phyloP scores from a whole-genome alignment of 2,329 filamentous ascomycete genomes.

The Alternaria conjuncta region DNA sequence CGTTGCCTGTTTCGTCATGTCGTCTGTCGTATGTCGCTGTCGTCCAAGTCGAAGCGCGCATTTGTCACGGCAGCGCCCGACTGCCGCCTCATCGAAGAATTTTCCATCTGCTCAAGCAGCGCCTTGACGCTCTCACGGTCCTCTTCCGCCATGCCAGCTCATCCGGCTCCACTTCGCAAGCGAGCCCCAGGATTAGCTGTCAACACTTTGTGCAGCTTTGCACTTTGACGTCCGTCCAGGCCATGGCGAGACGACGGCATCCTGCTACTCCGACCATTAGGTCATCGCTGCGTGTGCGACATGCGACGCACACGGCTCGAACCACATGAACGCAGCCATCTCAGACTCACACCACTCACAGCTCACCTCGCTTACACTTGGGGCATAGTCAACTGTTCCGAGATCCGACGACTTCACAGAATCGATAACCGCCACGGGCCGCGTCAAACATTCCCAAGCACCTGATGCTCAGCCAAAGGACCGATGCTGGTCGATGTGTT shows the following conservation, averaged over 20 bases:
- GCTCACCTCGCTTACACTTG: constrained; percentile 6
- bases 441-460: constrained; percentile 1
- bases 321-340: constrained; percentile 18
- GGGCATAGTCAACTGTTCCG: constrained; percentile 8
- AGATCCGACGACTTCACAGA: constrained; percentile 10
- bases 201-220: constrained; percentile 2
- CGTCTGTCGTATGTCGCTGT: not conserved
- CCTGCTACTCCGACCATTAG: constrained; percentile 22
- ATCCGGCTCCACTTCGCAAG: constrained; percentile 23
- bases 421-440: constrained; percentile 13
- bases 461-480: not conserved
- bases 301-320: constrained; percentile 16
- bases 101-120: not conserved
- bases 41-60: constrained; percentile 2
- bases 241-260: constrained; percentile 21
- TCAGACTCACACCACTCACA: constrained; percentile 34
- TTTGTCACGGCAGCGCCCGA: constrained; percentile 3
- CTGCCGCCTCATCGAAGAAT: constrained; percentile 5
- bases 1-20: constrained; percentile 1
- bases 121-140: constrained; percentile 6
- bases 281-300: constrained; percentile 20
- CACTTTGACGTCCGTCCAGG: constrained; percentile 18
- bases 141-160: constrained; percentile 19
- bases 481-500: not conserved
- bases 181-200: constrained; percentile 15